Evolutionary conservation across 2,329 filamentous ascomycete species (phyloP), one percentile per base, ranked within the genome.

Genomic region (Stagonosporopsis tanaceti): DNA sequence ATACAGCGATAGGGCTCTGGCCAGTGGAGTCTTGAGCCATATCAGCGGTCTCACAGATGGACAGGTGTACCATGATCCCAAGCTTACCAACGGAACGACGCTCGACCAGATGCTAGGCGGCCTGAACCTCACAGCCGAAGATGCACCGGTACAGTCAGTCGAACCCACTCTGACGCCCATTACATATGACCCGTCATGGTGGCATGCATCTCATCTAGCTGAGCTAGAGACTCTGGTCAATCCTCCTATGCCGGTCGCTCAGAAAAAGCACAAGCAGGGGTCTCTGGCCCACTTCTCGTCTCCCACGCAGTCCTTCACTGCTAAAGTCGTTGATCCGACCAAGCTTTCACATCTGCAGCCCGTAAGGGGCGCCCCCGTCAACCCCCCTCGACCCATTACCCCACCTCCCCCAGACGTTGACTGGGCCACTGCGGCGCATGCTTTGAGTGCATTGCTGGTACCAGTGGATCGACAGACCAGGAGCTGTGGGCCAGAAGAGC

Each of bases 1-100:
- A 0, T 99, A 99, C 72, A 97, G 93, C 72, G 92, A 99, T 76
- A 87, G 93, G 57, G 95, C 95, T 8, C 79, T 99, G 46, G 89
- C 86, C 50, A 97, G 92, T 32, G 95, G 95, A 41, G 89, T 97
- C 3, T 79, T 97, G 56, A 96, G 93, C 74, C 95, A 99, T 76
- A 75, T 99, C 17, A 92, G 91, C 65, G 95, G 94, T 6, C 83
- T 99, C 37, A 87, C 87, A 38, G 86, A 87, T 38, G 80, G 84
- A 82, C 71, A 77, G 56, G 62, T 72, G 8, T 68, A 54, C 24
- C 61, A 62, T 6, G 60, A 70, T 1, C 15, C 61, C 50, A 77
- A 75, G 30, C 71, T 72, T 38, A 62, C 66, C 37, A 78, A 75
- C 50, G 83, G 85, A 0, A 77, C 89, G 12, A 84, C 80, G 12